Conservation (phyloP, 495 filamentous ascomycete species). For the Lophiostoma macrostomum region DNA sequence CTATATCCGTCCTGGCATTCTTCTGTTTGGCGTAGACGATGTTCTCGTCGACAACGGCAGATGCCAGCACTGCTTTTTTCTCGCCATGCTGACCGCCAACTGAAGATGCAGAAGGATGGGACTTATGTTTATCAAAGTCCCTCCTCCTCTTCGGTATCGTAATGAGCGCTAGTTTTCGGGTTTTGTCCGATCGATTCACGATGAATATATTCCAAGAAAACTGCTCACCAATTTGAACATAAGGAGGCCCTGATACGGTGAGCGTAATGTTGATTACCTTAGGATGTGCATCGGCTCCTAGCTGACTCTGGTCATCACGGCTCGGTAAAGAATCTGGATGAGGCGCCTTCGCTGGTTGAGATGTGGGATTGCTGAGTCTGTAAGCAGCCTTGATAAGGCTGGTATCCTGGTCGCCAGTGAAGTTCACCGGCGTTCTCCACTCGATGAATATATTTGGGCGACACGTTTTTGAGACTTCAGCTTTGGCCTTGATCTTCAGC, state of each 20-base stretch:
- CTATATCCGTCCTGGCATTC: slow-evolving; percentile 64
- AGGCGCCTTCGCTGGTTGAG: slow-evolving; percentile 9
- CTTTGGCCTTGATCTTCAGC: slow-evolving; percentile 65
- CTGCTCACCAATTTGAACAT: slow-evolving; percentile 65
- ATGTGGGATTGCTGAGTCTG: slow-evolving; percentile 24
- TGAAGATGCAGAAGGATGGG: slow-evolving; percentile 50
- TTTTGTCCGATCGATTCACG: slow-evolving; percentile 68
- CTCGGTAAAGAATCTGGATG: slow-evolving; percentile 49
- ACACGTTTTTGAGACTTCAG: slow-evolving; percentile 62
- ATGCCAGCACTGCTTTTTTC: slow-evolving; percentile 56
- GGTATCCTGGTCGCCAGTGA: slow-evolving; percentile 61
- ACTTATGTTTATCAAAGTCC: slow-evolving; percentile 56
- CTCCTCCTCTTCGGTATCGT: slow-evolving; percentile 74
- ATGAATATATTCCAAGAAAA: slow-evolving; percentile 89
- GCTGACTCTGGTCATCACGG: slow-evolving; percentile 6
- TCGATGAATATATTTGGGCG: slow-evolving; percentile 71
- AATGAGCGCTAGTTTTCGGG: slow-evolving; percentile 77
- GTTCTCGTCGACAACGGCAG: slow-evolving; percentile 81
- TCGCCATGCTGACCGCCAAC: slow-evolving; percentile 32
- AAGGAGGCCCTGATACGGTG: slow-evolving; percentile 64
- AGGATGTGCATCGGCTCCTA: slow-evolving; percentile 50
- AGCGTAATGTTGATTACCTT: slow-evolving; percentile 70
- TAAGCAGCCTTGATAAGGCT: slow-evolving; percentile 38
- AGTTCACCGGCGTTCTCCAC: slow-evolving; percentile 81
- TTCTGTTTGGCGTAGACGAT: slow-evolving; percentile 80